Conservation (phyloP, 2,329 filamentous ascomycete species). For the Didymella pomorum region DNA sequence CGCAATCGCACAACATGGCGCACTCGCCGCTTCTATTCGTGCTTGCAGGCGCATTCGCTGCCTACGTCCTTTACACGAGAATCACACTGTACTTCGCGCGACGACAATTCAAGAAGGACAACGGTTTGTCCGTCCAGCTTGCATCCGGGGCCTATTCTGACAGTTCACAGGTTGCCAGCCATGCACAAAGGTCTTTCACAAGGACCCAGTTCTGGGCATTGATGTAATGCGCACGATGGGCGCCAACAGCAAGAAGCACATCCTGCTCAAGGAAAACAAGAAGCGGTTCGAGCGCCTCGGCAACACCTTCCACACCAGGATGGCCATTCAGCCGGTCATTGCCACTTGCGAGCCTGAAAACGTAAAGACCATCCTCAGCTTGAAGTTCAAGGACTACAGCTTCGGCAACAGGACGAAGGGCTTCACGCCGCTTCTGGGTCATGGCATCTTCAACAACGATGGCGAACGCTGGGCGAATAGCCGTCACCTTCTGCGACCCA, state of each 20-base stretch:
- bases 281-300: slow-evolving; percentile 38
- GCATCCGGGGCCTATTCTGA: neutral
- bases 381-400: slow-evolving; percentile 58
- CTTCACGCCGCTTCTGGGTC: slow-evolving; percentile 54
- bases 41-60: slow-evolving; percentile 41
- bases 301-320: slow-evolving; percentile 53
- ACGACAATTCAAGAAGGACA: slow-evolving; percentile 49
- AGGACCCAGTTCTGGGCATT: slow-evolving; percentile 63
- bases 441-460: slow-evolving; percentile 58
- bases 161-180: slow-evolving; percentile 53
- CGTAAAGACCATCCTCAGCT: slow-evolving; percentile 56
- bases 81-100: slow-evolving; percentile 49
- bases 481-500: slow-evolving; percentile 61
- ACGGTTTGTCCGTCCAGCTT: slow-evolving; percentile 37
- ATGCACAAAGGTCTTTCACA: slow-evolving; percentile 57
- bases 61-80: slow-evolving; percentile 47
- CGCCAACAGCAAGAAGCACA: slow-evolving; percentile 46
- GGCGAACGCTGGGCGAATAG: slow-evolving; percentile 52
- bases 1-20: slow-evolving; percentile 25
- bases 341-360: slow-evolving; percentile 59
- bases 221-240: slow-evolving; percentile 57
- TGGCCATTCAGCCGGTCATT: slow-evolving; percentile 46
- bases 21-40: slow-evolving; percentile 40
- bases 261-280: slow-evolving; percentile 30
- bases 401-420: slow-evolving; percentile 47